Percentiles rank a stretch among this genome's conserved stretches.
Conservation (phyloP, 768 basidiomycete species). For the Auriscalpium vulgare region DNA sequence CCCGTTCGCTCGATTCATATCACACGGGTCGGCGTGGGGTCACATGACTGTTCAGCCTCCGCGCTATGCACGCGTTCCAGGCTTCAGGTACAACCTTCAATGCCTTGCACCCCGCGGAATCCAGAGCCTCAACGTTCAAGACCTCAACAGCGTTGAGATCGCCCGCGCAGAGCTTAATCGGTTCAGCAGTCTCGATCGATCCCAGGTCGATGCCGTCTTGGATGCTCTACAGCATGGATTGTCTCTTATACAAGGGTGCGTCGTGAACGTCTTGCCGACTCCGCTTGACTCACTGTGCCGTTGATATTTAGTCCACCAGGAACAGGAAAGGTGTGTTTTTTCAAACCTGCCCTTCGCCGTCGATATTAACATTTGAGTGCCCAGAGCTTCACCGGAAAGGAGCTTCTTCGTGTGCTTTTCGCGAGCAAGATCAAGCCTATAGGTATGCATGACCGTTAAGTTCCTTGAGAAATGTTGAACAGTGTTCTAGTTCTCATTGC, state of each 20-base stretch:
- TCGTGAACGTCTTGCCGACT: not conserved
- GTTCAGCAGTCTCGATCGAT: slow-evolving; percentile 54
- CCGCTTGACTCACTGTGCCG: not conserved
- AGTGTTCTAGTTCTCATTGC: slow-evolving; percentile 36
- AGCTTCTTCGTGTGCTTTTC: slow-evolving; percentile 61
- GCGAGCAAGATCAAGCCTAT: slow-evolving; percentile 45
- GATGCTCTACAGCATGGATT: slow-evolving; percentile 53
- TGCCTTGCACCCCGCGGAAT: slow-evolving; percentile 36
- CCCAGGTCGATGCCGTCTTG: slow-evolving; percentile 65
- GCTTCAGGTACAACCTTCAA: slow-evolving; percentile 48
- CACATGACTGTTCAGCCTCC: not conserved
- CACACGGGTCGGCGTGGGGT: not conserved
- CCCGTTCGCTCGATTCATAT: slow-evolving; percentile 6
- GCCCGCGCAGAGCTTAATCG: slow-evolving; percentile 38
- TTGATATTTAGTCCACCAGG: slow-evolving; percentile 52
- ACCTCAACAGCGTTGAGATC: slow-evolving; percentile 34
- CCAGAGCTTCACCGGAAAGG: slow-evolving; percentile 60
- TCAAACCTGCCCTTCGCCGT: not conserved
- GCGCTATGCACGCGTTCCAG: slow-evolving; percentile 26
- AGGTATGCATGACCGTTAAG: slow-evolving; percentile 17
- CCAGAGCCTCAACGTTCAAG: slow-evolving; percentile 30
- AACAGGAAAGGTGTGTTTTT: slow-evolving; percentile 54
- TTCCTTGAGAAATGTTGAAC: not conserved
- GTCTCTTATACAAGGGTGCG: slow-evolving; percentile 65
- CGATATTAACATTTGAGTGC: not conserved